phyloP scores from a whole-genome alignment of 1,139 yeast genomes.

The Pichia sp. region DNA sequence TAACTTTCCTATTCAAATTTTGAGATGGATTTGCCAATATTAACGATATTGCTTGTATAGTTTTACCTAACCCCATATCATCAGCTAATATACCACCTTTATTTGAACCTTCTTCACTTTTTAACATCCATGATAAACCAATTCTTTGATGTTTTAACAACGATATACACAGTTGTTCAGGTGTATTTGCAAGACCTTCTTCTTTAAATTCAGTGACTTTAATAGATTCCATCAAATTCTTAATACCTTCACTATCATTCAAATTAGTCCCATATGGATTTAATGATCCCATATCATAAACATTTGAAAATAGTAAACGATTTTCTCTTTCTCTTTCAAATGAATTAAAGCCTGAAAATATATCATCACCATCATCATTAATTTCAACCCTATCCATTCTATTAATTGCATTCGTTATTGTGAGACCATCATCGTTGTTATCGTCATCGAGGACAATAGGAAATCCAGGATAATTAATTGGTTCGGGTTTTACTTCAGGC shows the following conservation, averaged over 20 bases:
- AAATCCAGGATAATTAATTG: background rate
- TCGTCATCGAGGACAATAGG: too few species aligned
- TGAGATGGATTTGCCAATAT: conserved; percentile 50
- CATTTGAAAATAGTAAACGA: conserved; percentile 8
- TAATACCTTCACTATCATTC: conserved; percentile 39
- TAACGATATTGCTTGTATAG: conserved; percentile 73
- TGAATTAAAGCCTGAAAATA: background rate
- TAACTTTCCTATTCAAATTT: conserved; percentile 40
- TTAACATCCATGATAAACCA: conserved; percentile 76
- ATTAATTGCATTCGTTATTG: background rate
- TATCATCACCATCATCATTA: conserved; percentile 10
- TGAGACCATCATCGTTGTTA: too few species aligned
- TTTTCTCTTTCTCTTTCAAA: background rate
- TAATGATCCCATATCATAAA: conserved; percentile 2
- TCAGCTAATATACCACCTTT: conserved; percentile 86
- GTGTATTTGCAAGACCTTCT: conserved; percentile 59
- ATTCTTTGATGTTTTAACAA: conserved; percentile 78
- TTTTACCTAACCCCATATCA: conserved; percentile 94
- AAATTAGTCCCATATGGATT: conserved; percentile 5
- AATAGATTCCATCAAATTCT: conserved; percentile 59
- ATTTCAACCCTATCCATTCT: too few species aligned
- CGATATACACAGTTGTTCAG: conserved; percentile 57
- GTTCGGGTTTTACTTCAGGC: background rate
- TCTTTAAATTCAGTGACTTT: conserved; percentile 48
- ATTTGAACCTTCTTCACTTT: conserved; percentile 53